Percentiles rank a stretch among this genome's conserved stretches.
phyloP scores from a whole-genome alignment of 495 filamentous ascomycete species.

The Penicillium soppii region DNA sequence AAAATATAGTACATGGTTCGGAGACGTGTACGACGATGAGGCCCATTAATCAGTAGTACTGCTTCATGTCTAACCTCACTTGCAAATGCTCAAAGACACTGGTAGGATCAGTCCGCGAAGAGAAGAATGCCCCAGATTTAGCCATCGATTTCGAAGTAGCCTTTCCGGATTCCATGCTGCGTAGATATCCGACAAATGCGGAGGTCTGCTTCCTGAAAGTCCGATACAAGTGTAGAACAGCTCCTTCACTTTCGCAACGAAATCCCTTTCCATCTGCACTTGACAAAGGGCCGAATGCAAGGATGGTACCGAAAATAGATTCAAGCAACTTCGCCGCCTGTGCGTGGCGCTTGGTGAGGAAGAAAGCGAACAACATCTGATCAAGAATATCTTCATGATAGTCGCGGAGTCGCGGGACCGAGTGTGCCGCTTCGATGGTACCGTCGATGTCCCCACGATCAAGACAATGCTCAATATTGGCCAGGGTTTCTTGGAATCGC shows the following conservation, averaged over 20 bases:
- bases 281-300: conserved; percentile 62
- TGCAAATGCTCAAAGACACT: conserved; percentile 51
- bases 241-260: conserved; percentile 39
- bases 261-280: conserved; percentile 37
- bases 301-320: conserved; percentile 69
- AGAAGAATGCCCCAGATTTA: conserved; percentile 25
- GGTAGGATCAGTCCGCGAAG: conserved; percentile 31
- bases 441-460: conserved; percentile 47
- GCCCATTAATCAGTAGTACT: conserved; percentile 37
- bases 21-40: neutral
- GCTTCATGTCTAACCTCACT: conserved; percentile 48
- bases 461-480: conserved; percentile 58
- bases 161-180: conserved; percentile 49
- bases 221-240: conserved; percentile 55
- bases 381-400: conserved; percentile 78
- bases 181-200: conserved; percentile 54
- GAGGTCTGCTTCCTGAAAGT: conserved; percentile 65
- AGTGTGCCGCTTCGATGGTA: conserved; percentile 52
- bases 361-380: conserved; percentile 68
- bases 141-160: conserved; percentile 33
- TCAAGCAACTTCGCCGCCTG: conserved; percentile 74
- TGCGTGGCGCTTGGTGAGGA: conserved; percentile 56
- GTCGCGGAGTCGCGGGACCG: conserved; percentile 62
- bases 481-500: conserved; percentile 63
- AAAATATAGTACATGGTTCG: neutral